Evolutionary conservation across 2,329 filamentous ascomycete genomes (phyloP).

Genomic region (Trichoderma koningii): DNA sequence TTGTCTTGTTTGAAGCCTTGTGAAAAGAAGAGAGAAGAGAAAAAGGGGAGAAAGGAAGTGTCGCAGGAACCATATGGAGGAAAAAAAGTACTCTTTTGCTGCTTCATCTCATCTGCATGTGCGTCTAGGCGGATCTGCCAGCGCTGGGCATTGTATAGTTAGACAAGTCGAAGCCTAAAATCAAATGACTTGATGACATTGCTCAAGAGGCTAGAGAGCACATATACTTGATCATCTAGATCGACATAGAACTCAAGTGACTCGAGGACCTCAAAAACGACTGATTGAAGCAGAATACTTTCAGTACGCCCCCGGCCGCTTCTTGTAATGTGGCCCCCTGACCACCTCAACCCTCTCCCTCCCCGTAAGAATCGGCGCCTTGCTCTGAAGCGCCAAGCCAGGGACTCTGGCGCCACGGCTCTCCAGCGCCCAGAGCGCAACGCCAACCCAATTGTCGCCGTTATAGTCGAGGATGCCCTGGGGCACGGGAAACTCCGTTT

Average conservation of each 20-base stretch:
- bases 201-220: neutral
- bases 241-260: no score
- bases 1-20: no score
- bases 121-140: neutral
- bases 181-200: conserved; percentile 14
- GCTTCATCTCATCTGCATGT: no score
- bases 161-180: conserved; percentile 1
- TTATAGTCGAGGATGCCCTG: conserved; percentile 71
- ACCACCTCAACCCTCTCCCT: conserved; percentile 49
- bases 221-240: no score
- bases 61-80: neutral
- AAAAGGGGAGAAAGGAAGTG: neutral
- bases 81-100: no score
- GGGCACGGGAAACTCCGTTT: conserved; percentile 70
- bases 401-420: conserved; percentile 58
- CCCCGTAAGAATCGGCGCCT: conserved; percentile 54
- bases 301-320: conserved; percentile 55
- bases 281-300: neutral
- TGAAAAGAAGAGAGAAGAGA: no score
- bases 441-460: conserved; percentile 67
- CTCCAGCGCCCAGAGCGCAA: conserved; percentile 70
- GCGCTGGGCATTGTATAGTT: conserved; percentile 12
- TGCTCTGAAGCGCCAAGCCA: conserved; percentile 52
- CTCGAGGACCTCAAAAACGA: no score
- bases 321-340: conserved; percentile 48